Base-by-base conservation (phyloP, 2,329 filamentous ascomycete species). In the Fulvia fulva region DNA sequence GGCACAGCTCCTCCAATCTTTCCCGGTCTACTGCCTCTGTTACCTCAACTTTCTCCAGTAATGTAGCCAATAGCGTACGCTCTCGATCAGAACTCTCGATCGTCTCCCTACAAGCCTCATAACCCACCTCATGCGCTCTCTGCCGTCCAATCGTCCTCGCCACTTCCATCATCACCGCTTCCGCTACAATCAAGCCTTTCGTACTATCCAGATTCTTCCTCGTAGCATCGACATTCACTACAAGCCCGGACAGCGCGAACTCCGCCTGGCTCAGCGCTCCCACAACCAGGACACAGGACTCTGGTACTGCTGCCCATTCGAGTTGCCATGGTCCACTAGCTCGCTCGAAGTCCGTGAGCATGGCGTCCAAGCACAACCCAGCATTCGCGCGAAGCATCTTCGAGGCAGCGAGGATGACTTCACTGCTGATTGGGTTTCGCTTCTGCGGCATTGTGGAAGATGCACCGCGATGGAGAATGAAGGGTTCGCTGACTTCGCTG, bases 401-500 rank as follows among this genome's bases (percentile, higher is more conserved):
- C 11, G 68, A 65, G 19, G 63, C 62, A 1, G 69, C 67, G 2
- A 66, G 63, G 7, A 70, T 65, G 16, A 70, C 67, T 51, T 70
- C 69, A 22, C 61, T 61, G 2, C 63, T 65, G 45, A 72, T 70
- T 1, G 69, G 70, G 53, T 72, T 72, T 8, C 69, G 62, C 57
- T 71, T 71, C 66, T 84, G 81, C 2, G 81, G 81, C 81, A 84
- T 84, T 0, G 81, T 83, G 0, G 78, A 81, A 0, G 77, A 81
- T 1, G 80, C 79, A 0, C 81, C 81, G 6, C 81, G 75, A 61
- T 83, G 80, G 1, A 79, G 77, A 1, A 82, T 79, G 51, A 80
- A 83, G 1, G 69, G 70, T 58, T 72, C 70, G 23, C 62, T 61
- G 28, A 66, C 65, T 58, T 72, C 70, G 25, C 61, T 61, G 9